phyloP scores from a whole-genome alignment of 306 rosid genomes.

The Calophaca sinica region DNA sequence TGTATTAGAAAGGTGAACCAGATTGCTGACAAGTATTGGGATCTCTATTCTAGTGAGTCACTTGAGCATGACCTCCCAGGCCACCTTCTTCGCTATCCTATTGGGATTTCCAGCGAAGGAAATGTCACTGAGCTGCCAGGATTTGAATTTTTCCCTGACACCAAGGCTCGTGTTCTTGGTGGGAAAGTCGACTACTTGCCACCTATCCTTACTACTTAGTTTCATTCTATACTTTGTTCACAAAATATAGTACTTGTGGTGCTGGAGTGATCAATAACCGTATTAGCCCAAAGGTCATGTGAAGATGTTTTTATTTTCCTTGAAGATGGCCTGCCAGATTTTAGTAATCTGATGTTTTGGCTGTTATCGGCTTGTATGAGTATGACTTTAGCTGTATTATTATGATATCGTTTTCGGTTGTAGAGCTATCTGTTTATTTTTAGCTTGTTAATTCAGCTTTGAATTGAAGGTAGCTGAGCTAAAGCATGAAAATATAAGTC shows the following conservation, averaged over 20 bases:
- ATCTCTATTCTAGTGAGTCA: constrained; percentile 58
- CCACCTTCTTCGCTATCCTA: constrained; percentile 68
- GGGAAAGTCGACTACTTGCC: constrained; percentile 66
- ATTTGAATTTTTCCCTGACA: constrained; percentile 71
- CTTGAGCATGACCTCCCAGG: constrained; percentile 68
- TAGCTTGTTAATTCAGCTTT: too few species aligned
- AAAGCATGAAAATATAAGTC: too few species aligned
- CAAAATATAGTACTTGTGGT: constrained; percentile 15
- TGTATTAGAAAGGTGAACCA: constrained; percentile 59
- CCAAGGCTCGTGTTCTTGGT: constrained; percentile 69
- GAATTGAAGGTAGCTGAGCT: too few species aligned
- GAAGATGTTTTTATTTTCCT: not conserved
- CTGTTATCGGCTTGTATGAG: constrained; percentile 19
- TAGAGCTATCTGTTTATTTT: not conserved
- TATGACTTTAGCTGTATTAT: not conserved
- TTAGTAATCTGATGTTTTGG: constrained; percentile 2
- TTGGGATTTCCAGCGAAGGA: constrained; percentile 59
- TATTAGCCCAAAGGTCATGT: not conserved
- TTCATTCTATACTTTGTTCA: constrained; percentile 39
- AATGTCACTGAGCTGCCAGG: constrained; percentile 56
- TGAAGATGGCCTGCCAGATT: constrained; percentile 13
- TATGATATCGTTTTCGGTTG: not conserved
- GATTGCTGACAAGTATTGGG: constrained; percentile 69
- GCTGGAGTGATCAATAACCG: constrained; percentile 14
- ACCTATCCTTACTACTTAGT: constrained; percentile 74